Conservation (phyloP, 2,329 filamentous ascomycete genomes). For the Camillea tinctor region DNA sequence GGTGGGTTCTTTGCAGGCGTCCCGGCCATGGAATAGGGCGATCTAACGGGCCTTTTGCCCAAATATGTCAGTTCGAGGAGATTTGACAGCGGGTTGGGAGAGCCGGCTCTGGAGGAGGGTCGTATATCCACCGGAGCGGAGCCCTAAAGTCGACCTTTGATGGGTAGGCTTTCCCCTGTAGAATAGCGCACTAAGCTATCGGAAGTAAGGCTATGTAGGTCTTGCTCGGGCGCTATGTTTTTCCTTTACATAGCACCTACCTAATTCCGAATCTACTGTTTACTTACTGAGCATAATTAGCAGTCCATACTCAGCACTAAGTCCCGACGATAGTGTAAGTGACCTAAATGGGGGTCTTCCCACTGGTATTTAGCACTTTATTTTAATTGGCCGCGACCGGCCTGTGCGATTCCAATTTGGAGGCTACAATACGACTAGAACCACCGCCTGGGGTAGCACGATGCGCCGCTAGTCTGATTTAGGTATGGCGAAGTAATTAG, state of each 20-base stretch:
- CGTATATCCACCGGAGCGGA: conserved; percentile 20
- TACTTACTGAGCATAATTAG: too few species aligned
- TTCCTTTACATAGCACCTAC: background rate
- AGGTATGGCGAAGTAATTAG: background rate
- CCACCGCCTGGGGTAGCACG: background rate
- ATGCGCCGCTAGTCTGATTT: background rate
- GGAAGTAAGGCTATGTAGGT: background rate
- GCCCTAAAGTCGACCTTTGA: conserved; percentile 12
- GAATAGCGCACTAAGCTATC: background rate
- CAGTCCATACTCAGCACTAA: too few species aligned
- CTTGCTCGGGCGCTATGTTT: background rate
- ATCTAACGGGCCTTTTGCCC: conserved; percentile 22
- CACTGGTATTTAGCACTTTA: background rate
- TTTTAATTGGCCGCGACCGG: background rate
- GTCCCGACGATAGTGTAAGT: too few species aligned
- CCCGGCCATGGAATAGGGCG: background rate
- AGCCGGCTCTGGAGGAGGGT: conserved; percentile 12
- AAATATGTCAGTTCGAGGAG: conserved; percentile 18
- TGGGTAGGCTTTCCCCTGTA: background rate
- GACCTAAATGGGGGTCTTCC: too few species aligned
- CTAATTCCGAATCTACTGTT: background rate
- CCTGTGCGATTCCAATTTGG: background rate
- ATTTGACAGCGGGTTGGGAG: conserved; percentile 18
- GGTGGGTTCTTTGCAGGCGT: background rate
- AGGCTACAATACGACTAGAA: background rate